Conservation (phyloP, 805 yeast species). For the Candida easanensis region DNA sequence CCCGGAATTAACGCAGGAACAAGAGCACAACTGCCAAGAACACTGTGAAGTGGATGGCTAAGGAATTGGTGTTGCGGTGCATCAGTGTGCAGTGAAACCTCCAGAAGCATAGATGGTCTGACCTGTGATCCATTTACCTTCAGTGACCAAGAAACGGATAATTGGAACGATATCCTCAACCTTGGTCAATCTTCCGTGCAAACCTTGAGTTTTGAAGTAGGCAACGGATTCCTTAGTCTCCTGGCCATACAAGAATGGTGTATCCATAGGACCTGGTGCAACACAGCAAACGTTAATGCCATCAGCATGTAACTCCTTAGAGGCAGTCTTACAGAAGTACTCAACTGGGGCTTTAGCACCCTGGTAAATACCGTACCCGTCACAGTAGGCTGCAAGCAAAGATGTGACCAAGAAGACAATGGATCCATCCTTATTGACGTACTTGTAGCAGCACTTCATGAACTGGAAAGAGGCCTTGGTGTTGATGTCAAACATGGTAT, state of each 20-base stretch:
- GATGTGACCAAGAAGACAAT: constrained; percentile 61
- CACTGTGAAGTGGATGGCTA: too few relatives aligned
- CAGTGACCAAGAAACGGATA: constrained; percentile 55
- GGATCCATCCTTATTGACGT: constrained; percentile 49
- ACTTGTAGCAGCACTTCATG: constrained; percentile 51
- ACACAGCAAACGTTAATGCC: constrained; percentile 52
- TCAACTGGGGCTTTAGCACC: constrained; percentile 59
- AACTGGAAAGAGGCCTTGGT: constrained; percentile 61
- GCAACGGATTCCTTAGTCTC: constrained; percentile 51
- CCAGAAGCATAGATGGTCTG: constrained; percentile 65
- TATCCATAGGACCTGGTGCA: constrained; percentile 69
- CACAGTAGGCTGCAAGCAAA: constrained; percentile 62
- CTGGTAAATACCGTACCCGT: constrained; percentile 49
- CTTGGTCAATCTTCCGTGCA: constrained; percentile 52
- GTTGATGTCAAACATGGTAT: constrained; percentile 50
- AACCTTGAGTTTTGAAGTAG: constrained; percentile 51
- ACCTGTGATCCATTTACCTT: constrained; percentile 70
- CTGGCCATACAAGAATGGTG: constrained; percentile 62
- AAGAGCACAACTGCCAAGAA: too few relatives aligned
- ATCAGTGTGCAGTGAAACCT: constrained; percentile 60
- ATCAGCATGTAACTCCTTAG: constrained; percentile 47
- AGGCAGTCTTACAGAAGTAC: constrained; percentile 48
- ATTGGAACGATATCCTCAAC: constrained; percentile 63
- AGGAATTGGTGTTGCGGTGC: too few relatives aligned
- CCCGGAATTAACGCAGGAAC: too few relatives aligned